A percentile compares a stretch with the other conserved stretches of the same genome.
These are phyloP conservation scores for Annulohypoxylon stygium DNA, from an alignment of 495 filamentous ascomycete genomes.

Conservation along the genomic window DNA sequence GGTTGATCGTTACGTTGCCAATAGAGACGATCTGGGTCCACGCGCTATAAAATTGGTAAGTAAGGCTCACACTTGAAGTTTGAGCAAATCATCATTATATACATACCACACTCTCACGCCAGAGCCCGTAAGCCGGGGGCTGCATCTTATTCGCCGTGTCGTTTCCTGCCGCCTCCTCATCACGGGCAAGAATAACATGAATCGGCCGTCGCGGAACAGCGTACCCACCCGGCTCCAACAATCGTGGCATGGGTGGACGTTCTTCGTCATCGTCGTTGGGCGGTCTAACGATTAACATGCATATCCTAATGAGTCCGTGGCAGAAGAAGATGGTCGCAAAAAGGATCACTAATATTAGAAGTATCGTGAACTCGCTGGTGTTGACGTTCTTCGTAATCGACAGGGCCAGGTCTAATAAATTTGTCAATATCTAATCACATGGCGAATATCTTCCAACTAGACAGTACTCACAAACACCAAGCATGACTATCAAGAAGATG, in stretches of 20 bases:
- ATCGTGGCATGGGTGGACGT: slow-evolving; percentile 53
- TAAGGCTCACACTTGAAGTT: not conserved
- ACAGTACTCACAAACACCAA: slow-evolving; percentile 69
- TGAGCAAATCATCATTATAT: not conserved
- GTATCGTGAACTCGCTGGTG: slow-evolving; percentile 75
- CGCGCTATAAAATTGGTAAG: slow-evolving; percentile 64
- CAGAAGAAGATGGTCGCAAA: slow-evolving; percentile 81
- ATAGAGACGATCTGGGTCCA: slow-evolving; percentile 83
- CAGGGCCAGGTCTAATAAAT: slow-evolving; percentile 72
- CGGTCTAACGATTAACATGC: slow-evolving; percentile 68
- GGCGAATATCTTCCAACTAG: not conserved
- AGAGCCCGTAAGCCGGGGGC: slow-evolving; percentile 89
- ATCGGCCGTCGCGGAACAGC: slow-evolving; percentile 73
- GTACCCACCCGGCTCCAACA: slow-evolving; percentile 66
- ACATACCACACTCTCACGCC: slow-evolving; percentile 85
- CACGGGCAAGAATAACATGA: slow-evolving; percentile 69
- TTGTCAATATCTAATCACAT: slow-evolving; percentile 31
- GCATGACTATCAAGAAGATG: slow-evolving; percentile 64
- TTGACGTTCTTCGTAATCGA: slow-evolving; percentile 69
- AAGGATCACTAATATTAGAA: slow-evolving; percentile 81
- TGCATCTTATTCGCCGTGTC: slow-evolving; percentile 68
- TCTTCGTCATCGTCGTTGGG: slow-evolving; percentile 50
- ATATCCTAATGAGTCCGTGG: slow-evolving; percentile 79
- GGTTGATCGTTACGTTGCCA: slow-evolving; percentile 74
- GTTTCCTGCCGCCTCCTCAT: slow-evolving; percentile 71